Percentiles rank a stretch among this genome's conserved stretches.
These are phyloP conservation scores for Geoglossum cookeanum DNA, from an alignment of 2,329 filamentous ascomycete genomes.

Conservation along the genomic window DNA sequence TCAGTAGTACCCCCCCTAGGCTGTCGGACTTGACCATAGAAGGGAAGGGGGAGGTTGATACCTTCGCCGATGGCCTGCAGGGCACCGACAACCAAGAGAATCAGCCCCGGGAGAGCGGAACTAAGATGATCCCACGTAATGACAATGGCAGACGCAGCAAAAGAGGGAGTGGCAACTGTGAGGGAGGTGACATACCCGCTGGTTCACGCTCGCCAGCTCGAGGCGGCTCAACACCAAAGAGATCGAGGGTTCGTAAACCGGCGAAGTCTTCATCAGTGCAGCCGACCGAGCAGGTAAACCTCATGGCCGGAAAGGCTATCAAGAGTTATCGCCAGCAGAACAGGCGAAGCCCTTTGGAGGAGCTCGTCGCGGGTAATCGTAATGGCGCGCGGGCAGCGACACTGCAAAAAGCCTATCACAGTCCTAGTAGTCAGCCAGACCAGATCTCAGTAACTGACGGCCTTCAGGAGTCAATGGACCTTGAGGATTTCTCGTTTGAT, in stretches of 20 bases:
- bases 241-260: constrained; percentile 13
- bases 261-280: not conserved
- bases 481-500: constrained; percentile 19
- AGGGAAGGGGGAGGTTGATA: not conserved
- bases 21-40: not conserved
- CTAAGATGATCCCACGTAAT: too few species aligned
- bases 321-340: not conserved
- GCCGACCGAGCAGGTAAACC: not conserved
- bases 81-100: not conserved
- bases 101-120: not conserved
- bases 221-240: constrained; percentile 23
- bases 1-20: constrained; percentile 7
- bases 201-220: constrained; percentile 13
- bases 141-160: not conserved
- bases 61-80: not conserved
- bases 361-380: not conserved
- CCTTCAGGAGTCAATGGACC: constrained; percentile 6
- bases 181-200: not conserved
- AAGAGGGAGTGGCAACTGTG: not conserved
- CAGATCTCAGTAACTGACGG: not conserved
- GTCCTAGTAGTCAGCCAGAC: not conserved
- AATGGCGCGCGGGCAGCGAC: not conserved
- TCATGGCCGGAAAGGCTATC: constrained; percentile 1
- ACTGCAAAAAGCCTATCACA: not conserved
- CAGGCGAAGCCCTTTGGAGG: not conserved